A percentile compares a stretch with the other conserved stretches of the same genome.
These are phyloP conservation scores for Saccharomycopsis sp. DNA, from an alignment of 805 yeast genomes.

Conservation along the genomic window DNA sequence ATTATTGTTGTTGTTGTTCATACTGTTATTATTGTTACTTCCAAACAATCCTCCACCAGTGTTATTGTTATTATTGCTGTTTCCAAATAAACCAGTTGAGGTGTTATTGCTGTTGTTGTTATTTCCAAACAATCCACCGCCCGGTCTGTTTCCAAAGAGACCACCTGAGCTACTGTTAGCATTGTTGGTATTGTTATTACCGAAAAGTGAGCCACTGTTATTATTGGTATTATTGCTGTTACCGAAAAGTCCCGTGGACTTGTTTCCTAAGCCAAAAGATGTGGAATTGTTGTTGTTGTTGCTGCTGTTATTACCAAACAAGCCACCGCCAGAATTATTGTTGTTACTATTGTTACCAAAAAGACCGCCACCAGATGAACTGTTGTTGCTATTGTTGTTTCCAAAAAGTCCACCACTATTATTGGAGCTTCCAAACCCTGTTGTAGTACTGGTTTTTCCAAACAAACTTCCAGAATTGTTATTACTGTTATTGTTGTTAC, in stretches of 20 bases:
- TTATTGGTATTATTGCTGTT: conserved; percentile 22
- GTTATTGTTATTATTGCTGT: conserved; percentile 22
- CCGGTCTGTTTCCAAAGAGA: conserved; percentile 27
- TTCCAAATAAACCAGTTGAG: conserved; percentile 27
- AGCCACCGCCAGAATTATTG: conserved; percentile 25
- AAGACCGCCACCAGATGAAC: conserved; percentile 24
- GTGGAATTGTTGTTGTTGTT: conserved; percentile 26
- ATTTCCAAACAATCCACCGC: conserved; percentile 23
- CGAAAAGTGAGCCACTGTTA: conserved; percentile 28
- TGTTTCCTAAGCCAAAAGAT: conserved; percentile 30
- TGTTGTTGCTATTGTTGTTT: conserved; percentile 23
- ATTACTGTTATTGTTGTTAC: conserved; percentile 25
- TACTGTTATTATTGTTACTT: conserved; percentile 25
- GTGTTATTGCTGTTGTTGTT: conserved; percentile 21
- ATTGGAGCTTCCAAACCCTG: conserved; percentile 35
- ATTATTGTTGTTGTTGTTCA: conserved; percentile 25
- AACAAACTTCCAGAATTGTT: conserved; percentile 29
- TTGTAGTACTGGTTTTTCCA: conserved; percentile 29
- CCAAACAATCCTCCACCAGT: conserved; percentile 37
- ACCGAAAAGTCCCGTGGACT: conserved; percentile 28
- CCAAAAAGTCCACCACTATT: conserved; percentile 29
- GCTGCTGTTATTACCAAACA: conserved; percentile 25
- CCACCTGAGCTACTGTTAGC: conserved; percentile 25
- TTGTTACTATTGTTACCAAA: conserved; percentile 26
- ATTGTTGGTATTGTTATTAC: conserved; percentile 21